phyloP scores from a whole-genome alignment of 164 flowering plant species.

The Chimonanthus salicifolius region DNA sequence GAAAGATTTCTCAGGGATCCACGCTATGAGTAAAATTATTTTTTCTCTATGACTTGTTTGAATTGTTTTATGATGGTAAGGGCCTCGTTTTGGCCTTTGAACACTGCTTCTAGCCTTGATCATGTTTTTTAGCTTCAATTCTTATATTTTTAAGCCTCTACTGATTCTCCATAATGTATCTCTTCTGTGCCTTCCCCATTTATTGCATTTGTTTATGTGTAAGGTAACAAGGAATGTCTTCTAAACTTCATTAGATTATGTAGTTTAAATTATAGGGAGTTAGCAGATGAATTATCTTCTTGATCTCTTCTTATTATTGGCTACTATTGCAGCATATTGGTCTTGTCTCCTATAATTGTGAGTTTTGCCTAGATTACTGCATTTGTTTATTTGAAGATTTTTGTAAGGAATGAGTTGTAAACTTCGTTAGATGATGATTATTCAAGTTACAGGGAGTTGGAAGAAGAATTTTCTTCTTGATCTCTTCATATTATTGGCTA shows the following conservation, averaged over 20 bases:
- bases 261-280: neutral
- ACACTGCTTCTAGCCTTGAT: neutral
- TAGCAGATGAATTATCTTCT: neutral
- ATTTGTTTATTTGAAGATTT: too few species aligned
- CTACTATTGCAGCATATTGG: neutral
- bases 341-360: neutral
- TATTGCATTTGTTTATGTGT: neutral
- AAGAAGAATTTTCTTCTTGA: neutral
- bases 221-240: neutral
- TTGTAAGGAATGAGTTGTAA: neutral
- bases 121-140: neutral
- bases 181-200: neutral
- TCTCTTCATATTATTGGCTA: neutral
- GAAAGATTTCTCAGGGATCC: constrained; percentile 7
- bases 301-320: neutral
- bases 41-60: constrained; percentile 9
- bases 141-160: neutral
- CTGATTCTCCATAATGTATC: neutral
- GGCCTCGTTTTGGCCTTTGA: neutral
- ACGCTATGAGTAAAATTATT: neutral
- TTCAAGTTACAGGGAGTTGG: neutral
- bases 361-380: neutral
- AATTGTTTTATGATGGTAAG: neutral
- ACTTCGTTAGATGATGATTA: neutral
- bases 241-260: neutral